phyloP scores from a whole-genome alignment of 306 rosid genomes.

The Glycine tomentella region DNA sequence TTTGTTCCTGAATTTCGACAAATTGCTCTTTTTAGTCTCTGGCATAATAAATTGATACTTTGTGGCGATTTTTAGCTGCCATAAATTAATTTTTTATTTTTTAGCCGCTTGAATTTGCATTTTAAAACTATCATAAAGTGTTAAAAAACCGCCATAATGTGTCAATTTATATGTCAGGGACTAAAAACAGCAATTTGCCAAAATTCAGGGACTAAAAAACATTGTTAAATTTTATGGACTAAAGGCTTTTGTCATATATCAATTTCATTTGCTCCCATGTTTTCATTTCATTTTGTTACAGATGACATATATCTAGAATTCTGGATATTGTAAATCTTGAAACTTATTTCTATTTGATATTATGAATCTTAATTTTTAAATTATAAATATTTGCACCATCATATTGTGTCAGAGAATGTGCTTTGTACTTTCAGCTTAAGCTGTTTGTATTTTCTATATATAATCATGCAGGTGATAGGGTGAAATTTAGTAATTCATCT shows the following conservation, averaged over 20 bases:
- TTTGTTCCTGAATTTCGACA: too few species aligned
- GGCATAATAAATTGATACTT: too few species aligned
- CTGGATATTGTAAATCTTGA: neutral
- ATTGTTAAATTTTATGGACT: too few species aligned
- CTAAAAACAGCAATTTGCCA: too few species aligned
- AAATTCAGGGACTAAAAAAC: too few species aligned
- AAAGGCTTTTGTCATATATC: neutral
- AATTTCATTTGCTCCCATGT: neutral
- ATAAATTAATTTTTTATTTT: too few species aligned
- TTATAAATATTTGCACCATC: neutral
- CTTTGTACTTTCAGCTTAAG: constrained; percentile 1
- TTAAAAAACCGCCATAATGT: too few species aligned
- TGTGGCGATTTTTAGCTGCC: too few species aligned
- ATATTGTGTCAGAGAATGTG: neutral
- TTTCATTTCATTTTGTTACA: constrained; percentile 4
- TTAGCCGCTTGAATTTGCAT: too few species aligned
- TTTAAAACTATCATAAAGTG: too few species aligned
- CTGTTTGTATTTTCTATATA: constrained; percentile 36
- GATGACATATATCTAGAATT: neutral
- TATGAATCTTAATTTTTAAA: neutral
- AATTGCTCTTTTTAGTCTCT: too few species aligned
- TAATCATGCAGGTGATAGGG: constrained; percentile 81
- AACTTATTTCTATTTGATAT: constrained; percentile 7
- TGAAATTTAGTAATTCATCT: constrained; percentile 61
- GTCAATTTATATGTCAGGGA: too few species aligned